These are phyloP conservation scores for Veloboletus limbatus DNA, from an alignment of 1,284 basidiomycete genomes.

Conservation along the genomic window DNA sequence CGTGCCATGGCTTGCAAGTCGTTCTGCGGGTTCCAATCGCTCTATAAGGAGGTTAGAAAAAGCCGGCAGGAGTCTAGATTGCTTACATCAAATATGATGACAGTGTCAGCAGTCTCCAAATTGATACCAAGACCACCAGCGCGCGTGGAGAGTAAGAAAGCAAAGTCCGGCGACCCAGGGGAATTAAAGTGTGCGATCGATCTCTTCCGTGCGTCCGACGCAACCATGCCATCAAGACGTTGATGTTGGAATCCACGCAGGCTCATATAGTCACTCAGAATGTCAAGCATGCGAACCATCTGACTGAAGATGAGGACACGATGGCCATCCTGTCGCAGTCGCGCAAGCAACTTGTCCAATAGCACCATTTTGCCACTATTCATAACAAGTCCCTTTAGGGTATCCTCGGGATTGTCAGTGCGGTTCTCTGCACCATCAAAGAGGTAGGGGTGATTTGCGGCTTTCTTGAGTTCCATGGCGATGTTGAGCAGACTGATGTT, in stretches of 20 bases:
- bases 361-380: constrained; percentile 98
- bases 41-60: constrained; percentile 45
- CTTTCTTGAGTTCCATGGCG: constrained; percentile 96
- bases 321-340: constrained; percentile 89
- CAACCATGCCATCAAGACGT: constrained; percentile 93
- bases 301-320: constrained; percentile 99
- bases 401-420: constrained; percentile 78
- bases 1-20: constrained; percentile 99
- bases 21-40: constrained; percentile 97
- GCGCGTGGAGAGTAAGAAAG: constrained; percentile 94
- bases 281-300: constrained; percentile 99
- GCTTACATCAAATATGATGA: constrained; percentile 97
- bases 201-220: constrained; percentile 88
- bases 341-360: constrained; percentile 89
- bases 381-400: constrained; percentile 94
- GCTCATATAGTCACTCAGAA: constrained; percentile 95
- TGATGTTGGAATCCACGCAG: constrained; percentile 93
- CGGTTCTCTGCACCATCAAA: constrained; percentile 93
- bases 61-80: constrained; percentile 11
- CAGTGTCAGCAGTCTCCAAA: constrained; percentile 95
- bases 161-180: constrained; percentile 91
- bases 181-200: constrained; percentile 98
- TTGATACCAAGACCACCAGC: constrained; percentile 99
- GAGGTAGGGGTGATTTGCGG: constrained; percentile 96
- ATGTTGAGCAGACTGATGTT: constrained; percentile 94